A percentile compares a stretch with the other conserved stretches of the same genome.
phyloP scores from a whole-genome alignment of 208 protist species.

The Acanthamoeba castellanii region DNA sequence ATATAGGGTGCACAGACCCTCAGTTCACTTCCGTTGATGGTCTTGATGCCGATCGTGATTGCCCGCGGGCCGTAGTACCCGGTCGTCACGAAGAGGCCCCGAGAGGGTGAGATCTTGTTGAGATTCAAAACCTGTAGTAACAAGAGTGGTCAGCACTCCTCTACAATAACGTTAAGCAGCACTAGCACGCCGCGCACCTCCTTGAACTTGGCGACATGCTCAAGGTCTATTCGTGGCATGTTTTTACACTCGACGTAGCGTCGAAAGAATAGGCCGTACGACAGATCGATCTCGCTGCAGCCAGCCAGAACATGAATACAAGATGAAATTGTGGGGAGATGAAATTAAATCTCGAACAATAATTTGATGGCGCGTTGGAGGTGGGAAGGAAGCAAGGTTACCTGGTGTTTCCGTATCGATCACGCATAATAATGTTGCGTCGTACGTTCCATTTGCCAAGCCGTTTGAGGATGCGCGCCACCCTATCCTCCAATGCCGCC shows the following conservation, averaged over 20 bases:
- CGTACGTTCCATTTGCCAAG: conserved; percentile 76
- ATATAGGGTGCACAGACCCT: not conserved
- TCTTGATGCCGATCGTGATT: conserved; percentile 77
- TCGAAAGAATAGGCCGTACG: conserved; percentile 79
- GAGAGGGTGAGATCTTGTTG: conserved; percentile 68
- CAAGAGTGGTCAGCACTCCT: not conserved
- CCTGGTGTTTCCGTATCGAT: conserved; percentile 73
- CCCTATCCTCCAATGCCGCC: not conserved
- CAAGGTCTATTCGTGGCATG: conserved; percentile 68
- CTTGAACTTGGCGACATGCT: conserved; percentile 84
- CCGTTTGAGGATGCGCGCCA: conserved; percentile 5
- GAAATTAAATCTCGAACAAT: not conserved
- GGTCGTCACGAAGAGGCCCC: conserved; percentile 79
- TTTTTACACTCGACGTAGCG: conserved; percentile 83
- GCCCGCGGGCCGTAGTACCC: conserved; percentile 73
- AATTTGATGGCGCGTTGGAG: not conserved
- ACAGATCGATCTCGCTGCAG: conserved; percentile 80
- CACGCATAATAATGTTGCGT: conserved; percentile 74
- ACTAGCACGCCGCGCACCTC: not conserved
- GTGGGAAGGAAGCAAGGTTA: not conserved
- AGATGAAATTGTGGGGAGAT: not conserved
- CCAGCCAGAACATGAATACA: not conserved
- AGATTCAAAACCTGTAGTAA: conserved; percentile 58
- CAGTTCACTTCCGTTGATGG: conserved; percentile 76
- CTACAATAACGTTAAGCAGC: not conserved